Evolutionary conservation across 31 red algal species (phyloP), one percentile per base, ranked within the genome.

Genomic region (Odonthalia washingtoniensis): DNA sequence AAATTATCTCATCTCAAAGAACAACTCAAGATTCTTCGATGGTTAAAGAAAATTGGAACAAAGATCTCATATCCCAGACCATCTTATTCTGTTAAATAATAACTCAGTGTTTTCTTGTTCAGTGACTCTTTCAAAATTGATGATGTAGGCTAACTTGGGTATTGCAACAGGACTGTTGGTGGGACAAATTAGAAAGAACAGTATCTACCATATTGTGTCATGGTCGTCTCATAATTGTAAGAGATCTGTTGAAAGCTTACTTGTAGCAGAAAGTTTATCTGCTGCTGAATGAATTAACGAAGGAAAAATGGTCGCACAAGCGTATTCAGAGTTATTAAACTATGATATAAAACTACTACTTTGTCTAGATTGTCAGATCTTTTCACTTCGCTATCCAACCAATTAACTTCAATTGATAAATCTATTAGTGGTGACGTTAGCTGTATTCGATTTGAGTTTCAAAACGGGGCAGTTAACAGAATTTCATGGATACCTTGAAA

Each of bases 151-250:
- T 26, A 72, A 26, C 9, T 72, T 72, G 67, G 67, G 14, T n/a
- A 26, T 72, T 17, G 14, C 27, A 12, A 18, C 14, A 17, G 67
- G 67, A 72, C 6, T 34, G 27, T 72, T 72, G 26, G 26, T 72
- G 6, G 67, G 27, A 12, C 9, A 72, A 18, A 9, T 72, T 30
- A 72, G 26, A 37, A 72, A 72, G 9, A 14, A 72, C 30, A 17
- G 14, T 12, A 72, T 72, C 34, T 72, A 18, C 34, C 67, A 72
- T 26, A 37, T 37, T 28, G 26, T 72, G 27, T 72, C 67, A 18
- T 72, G 67, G 67, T 34, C 34, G 67, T 72, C 67, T 6, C 27
- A 72, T 14, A 72, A 72, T 12, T 72, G 14, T 72, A 72, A 72
- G 26, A 72, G 67, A 72, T 26, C 26, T 18, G 9, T 72, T 21